Conservation (phyloP, 257 asterid genomes). For the Cordia subcordata region DNA sequence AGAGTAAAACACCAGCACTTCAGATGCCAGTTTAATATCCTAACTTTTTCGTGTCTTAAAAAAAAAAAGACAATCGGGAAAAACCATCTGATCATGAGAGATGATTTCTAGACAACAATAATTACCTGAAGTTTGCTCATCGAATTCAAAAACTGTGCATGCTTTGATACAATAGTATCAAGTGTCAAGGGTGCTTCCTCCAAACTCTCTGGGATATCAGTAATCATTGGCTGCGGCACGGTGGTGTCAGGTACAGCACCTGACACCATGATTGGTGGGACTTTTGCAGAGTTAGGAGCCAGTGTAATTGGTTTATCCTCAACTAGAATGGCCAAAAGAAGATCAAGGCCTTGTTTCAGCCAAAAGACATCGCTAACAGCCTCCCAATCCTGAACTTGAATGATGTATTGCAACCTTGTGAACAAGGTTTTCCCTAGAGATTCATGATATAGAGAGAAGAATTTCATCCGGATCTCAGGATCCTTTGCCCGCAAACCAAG, state of each 20-base stretch:
- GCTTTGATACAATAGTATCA: slow-evolving; percentile 74
- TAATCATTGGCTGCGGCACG: slow-evolving; percentile 75
- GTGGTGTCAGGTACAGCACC: slow-evolving; percentile 46
- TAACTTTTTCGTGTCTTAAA: background rate
- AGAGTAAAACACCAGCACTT: no score
- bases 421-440: slow-evolving; percentile 87
- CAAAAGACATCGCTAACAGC: slow-evolving; percentile 96
- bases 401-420: slow-evolving; percentile 85
- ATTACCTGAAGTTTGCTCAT: slow-evolving; percentile 93
- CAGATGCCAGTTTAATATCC: no score
- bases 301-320: slow-evolving; percentile 92
- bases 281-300: slow-evolving; percentile 95
- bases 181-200: slow-evolving; percentile 84
- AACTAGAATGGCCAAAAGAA: slow-evolving; percentile 87
- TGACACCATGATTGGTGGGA: slow-evolving; percentile 61
- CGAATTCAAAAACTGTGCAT: slow-evolving; percentile 70
- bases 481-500: slow-evolving; percentile 93
- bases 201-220: slow-evolving; percentile 65
- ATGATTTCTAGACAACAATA: slow-evolving; percentile 5
- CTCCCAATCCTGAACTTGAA: slow-evolving; percentile 97
- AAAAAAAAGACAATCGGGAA: background rate
- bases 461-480: slow-evolving; percentile 77
- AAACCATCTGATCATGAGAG: background rate
- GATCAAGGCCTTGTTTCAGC: slow-evolving; percentile 99
- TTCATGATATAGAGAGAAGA: slow-evolving; percentile 82